A percentile compares a stretch with the other conserved stretches of the same genome.
phyloP scores from a whole-genome alignment of 306 rosid species.

The Cicer judaicum region DNA sequence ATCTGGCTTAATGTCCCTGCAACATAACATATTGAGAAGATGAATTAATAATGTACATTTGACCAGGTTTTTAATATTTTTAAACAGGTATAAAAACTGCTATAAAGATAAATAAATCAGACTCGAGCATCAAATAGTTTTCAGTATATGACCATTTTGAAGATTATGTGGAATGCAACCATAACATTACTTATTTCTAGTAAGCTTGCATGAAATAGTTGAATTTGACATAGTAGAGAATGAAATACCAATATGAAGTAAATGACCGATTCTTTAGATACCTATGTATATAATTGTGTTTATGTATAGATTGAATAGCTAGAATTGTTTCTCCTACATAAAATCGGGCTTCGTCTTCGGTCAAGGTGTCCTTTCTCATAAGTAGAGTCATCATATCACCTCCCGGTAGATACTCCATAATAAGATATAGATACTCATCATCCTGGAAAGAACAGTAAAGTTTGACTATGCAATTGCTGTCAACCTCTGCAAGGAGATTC shows the following conservation, averaged over 20 bases:
- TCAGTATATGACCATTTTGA: slow-evolving; percentile 1
- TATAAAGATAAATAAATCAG: slow-evolving; percentile 20
- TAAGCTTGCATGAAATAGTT: background rate
- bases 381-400: slow-evolving; percentile 99
- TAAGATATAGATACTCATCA: slow-evolving; percentile 84
- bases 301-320: slow-evolving; percentile 94
- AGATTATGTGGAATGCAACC: slow-evolving; percentile 4
- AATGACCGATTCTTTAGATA: slow-evolving; percentile 36
- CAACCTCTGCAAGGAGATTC: slow-evolving; percentile 98
- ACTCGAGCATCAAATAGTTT: slow-evolving; percentile 20
- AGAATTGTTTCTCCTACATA: slow-evolving; percentile 89
- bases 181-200: background rate
- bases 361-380: slow-evolving; percentile 92
- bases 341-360: slow-evolving; percentile 90
- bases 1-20: slow-evolving; percentile 98
- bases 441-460: slow-evolving; percentile 97
- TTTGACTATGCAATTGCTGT: slow-evolving; percentile 93
- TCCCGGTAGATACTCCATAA: slow-evolving; percentile 98
- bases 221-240: background rate
- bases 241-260: background rate
- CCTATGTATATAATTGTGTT: slow-evolving; percentile 97
- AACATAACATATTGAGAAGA: slow-evolving; percentile 37
- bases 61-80: background rate
- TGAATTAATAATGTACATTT: slow-evolving; percentile 23
- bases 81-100: background rate